A percentile compares a stretch with the other conserved stretches of the same genome.
Evolutionary conservation across 176 grass and related monocot species (phyloP).

Genomic region (Bolboschoenus planiculmis): DNA sequence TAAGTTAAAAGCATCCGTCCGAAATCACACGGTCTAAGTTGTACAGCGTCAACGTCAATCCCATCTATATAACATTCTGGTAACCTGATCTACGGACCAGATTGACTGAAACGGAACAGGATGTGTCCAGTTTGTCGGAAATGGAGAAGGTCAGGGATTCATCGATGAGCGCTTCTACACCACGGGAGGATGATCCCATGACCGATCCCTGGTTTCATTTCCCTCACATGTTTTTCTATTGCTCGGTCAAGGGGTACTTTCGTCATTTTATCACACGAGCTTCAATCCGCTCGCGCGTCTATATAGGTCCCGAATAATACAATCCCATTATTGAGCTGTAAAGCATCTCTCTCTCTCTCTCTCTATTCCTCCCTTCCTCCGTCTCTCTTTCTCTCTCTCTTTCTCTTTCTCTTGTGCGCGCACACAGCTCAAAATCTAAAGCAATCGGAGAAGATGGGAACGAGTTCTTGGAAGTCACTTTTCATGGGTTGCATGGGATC

Average conservation of each 20-base stretch:
- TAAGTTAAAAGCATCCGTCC: background rate
- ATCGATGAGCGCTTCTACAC: background rate
- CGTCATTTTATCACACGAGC: background rate
- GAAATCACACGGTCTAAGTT: background rate
- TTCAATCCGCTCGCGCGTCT: background rate
- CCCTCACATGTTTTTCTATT: background rate
- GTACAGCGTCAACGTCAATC: background rate
- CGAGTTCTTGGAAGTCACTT: slow-evolving; percentile 30
- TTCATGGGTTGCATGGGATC: slow-evolving; percentile 35
- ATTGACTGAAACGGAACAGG: background rate
- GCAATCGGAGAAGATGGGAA: background rate
- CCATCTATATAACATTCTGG: background rate
- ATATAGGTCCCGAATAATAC: background rate
- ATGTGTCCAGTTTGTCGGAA: background rate
- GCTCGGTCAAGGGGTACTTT: background rate
- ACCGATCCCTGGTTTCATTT: background rate
- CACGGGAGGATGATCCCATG: background rate
- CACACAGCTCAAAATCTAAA: background rate
- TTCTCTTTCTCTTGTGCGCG: background rate
- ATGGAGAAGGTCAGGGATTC: background rate
- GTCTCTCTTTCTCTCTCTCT: background rate
- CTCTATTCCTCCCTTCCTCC: slow-evolving; percentile 26
- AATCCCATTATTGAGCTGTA: background rate
- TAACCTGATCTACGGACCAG: background rate
- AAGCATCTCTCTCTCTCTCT: background rate